Evolutionary conservation across 2,329 filamentous ascomycete genomes (phyloP).

Genomic region (Xylaria sp.): DNA sequence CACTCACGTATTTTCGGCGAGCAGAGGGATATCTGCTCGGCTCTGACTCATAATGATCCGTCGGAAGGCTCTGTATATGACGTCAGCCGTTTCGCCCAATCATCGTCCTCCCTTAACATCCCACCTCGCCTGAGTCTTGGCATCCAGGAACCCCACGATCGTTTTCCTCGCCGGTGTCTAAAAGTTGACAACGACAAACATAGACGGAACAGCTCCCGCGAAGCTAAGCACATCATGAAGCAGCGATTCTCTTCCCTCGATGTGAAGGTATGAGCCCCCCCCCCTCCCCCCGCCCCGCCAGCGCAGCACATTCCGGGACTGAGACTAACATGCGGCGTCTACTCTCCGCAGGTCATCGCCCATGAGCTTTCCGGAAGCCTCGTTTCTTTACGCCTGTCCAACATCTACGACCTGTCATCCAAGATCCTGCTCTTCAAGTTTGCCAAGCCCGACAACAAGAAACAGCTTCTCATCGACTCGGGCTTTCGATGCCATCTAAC

Average conservation of each 20-base stretch:
- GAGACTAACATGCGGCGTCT: not conserved
- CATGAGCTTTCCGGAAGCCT: constrained; percentile 85
- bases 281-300: not conserved
- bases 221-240: constrained; percentile 51
- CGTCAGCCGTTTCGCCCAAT: constrained; percentile 11
- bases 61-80: no score
- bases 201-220: not conserved
- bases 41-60: no score
- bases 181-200: not conserved
- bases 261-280: constrained; percentile 52
- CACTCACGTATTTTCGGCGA: no score
- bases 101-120: constrained; percentile 18
- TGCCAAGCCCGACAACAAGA: constrained; percentile 84
- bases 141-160: constrained; percentile 19
- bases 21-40: no score
- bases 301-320: not conserved
- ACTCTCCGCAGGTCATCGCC: constrained; percentile 75
- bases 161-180: not conserved
- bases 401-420: constrained; percentile 94
- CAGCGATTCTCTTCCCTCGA: constrained; percentile 64
- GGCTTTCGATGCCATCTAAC: constrained; percentile 97
- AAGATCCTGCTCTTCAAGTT: constrained; percentile 97
- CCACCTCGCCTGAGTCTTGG: constrained; percentile 8
- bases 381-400: constrained; percentile 80
- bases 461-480: constrained; percentile 90